Evolutionary conservation across 2,329 filamentous ascomycete genomes (phyloP), one percentile per base, ranked within the genome.

Genomic region (Ceratocystis smalleyi): DNA sequence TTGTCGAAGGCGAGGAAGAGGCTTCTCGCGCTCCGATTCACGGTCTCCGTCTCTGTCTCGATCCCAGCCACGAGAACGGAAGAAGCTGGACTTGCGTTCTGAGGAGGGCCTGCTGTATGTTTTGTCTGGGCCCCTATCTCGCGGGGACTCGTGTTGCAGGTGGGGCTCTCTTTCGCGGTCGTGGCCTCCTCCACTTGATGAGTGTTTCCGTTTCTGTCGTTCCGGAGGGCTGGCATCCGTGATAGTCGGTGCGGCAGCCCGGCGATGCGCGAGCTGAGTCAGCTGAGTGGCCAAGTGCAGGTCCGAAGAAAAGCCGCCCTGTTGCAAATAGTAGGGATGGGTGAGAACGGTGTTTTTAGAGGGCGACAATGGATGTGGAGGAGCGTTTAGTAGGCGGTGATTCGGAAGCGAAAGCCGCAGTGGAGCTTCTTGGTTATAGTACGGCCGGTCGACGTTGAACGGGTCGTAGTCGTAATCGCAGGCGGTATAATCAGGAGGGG

Each of bases 211-310:
- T 22, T 51, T 40, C 59, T 49, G 61, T 49, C 17, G 60, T 30
- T 60, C 32, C 17, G 40, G 54, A 30, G 64, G 45, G 60, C 49
- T 62, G 64, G 55, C 64, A 66, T 66, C 55, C 64, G 63, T 57
- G 32, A 63, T 51, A 43, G 59, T 61, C 51, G 54, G 51, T 15
- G 64, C 64, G n/a, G 64, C 60, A 32, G 43, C 22, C 30, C 59
- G 47, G 15, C 64, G 64, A n/a, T 57, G 64, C 5, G 61, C 51
- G 43, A 66, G 45, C 40, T 63, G 43, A 47, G 64, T 61, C 47
- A 66, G 54, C 47, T 66, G 64, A 35, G 64, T 66, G 17, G 64
- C 64, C 15, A 66, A 30, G 43, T 66, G 64, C 15, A 66, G 64
- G 59, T 66, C 64, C 43, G 64, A 66, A 8, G 64, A 66, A 57